Percentiles rank a stretch among this genome's conserved stretches.
These are phyloP conservation scores for Lentinula detonsa DNA, from an alignment of 768 basidiomycete species.

Conservation along the genomic window DNA sequence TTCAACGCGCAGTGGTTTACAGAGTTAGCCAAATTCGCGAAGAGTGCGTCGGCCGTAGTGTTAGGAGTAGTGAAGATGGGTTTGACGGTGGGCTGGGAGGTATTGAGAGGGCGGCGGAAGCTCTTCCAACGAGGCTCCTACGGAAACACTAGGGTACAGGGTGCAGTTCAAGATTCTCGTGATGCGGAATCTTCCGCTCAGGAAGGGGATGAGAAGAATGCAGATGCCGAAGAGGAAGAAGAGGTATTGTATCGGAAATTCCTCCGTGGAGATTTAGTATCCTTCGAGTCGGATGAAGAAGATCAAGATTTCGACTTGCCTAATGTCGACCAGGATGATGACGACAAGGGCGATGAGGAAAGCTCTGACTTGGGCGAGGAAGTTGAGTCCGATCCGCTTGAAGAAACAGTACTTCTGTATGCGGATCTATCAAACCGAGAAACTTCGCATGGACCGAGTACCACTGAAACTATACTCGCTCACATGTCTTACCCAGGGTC, in stretches of 20 bases:
- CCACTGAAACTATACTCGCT: slow-evolving; percentile 45
- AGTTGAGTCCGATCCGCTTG: slow-evolving; percentile 20
- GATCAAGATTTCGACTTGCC: slow-evolving; percentile 20
- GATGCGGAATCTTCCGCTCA: slow-evolving; percentile 19
- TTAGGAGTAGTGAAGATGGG: neutral
- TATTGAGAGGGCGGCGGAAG: slow-evolving; percentile 11
- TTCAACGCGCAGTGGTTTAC: slow-evolving; percentile 2
- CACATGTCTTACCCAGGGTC: slow-evolving; percentile 37
- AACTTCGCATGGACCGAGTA: slow-evolving; percentile 19
- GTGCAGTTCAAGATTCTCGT: neutral
- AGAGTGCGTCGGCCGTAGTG: neutral
- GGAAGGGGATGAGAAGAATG: slow-evolving; percentile 2
- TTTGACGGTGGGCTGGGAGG: slow-evolving; percentile 9
- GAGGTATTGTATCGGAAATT: slow-evolving; percentile 49
- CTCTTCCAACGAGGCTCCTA: neutral
- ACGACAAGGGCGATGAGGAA: slow-evolving; percentile 14
- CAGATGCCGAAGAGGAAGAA: slow-evolving; percentile 15
- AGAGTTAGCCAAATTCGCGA: neutral
- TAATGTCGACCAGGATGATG: slow-evolving; percentile 13
- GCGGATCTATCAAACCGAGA: slow-evolving; percentile 38
- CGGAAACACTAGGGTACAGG: neutral
- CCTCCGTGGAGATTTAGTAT: slow-evolving; percentile 49
- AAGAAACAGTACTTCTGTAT: slow-evolving; percentile 45
- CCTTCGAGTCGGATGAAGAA: slow-evolving; percentile 30
- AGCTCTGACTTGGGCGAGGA: slow-evolving; percentile 9